Evolutionary conservation across 805 yeast species (phyloP), one percentile per base, ranked within the genome.

Genomic region (Torulaspora microellipsoides): DNA sequence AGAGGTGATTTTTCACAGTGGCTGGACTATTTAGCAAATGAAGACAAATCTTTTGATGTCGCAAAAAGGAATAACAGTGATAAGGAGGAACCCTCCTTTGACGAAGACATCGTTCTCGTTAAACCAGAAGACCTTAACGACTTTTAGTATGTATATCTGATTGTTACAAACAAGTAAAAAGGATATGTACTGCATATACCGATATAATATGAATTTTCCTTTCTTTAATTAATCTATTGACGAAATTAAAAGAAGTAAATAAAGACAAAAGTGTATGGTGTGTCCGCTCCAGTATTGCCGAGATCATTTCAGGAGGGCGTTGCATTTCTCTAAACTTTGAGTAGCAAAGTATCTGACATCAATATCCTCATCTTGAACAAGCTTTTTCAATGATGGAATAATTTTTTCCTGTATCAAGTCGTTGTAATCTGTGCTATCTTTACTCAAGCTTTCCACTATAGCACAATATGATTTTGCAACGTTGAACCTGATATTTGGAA

Each of bases 401-500:
- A 90, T 75, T 34, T 79, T 75, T 15, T 67, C 65, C 32, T 69
- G 59, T 25, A 82, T 72, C 36, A 76, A 56, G n/a, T 65, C 58
- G 5, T 47, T 46, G 28, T 62, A 55, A 33, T 55, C 58, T 31
- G 52, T 44, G 14, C 49, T 43, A 42, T 60, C 64, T 39, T 64
- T 63, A 35, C 56, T 52, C 46, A 85, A 67, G 12, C 80, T 71
- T 56, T 79, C 77, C 6, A 80, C 80, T 28, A 85, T 71, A 20
- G 73, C 69, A 33, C 78, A 74, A 59, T 85, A 80, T 12, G 95
- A 78, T 66, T 88, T 89, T 23, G 99, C 97, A 49, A 85, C 89
- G 67, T 90, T 93, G 71, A 93, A 93, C 60, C 97, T 78, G 50
- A 93, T 90, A 65, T 93, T 93, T 55, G 99, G 96, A 44, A 93